Percentiles rank a stretch among this genome's conserved stretches.
phyloP scores from a whole-genome alignment of 371 early-diverging fungal genomes.

The Syncephalastrum monosporum region DNA sequence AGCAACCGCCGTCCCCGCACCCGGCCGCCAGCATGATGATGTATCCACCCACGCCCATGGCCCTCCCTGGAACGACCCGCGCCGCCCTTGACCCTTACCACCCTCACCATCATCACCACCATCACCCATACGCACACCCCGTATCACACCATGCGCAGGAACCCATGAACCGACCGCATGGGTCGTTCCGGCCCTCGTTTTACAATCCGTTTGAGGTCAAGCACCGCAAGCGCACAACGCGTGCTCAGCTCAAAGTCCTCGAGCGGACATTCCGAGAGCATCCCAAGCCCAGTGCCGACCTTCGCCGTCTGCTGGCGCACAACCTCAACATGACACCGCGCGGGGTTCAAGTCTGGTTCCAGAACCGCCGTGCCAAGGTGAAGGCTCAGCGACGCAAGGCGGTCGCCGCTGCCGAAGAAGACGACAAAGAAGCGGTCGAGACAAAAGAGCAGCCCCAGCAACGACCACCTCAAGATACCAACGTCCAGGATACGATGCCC shows the following conservation, averaged over 20 bases:
- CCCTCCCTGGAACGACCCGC: too few relatives aligned
- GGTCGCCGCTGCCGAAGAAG: background rate
- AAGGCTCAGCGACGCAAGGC: slow-evolving; percentile 15
- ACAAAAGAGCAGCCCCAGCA: background rate
- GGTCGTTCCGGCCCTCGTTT: slow-evolving; percentile 55
- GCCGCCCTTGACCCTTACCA: too few relatives aligned
- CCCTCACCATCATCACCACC: too few relatives aligned
- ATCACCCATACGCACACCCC: too few relatives aligned
- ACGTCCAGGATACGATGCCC: too few relatives aligned
- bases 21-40: too few relatives aligned
- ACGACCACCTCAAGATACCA: too few relatives aligned
- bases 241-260: slow-evolving; percentile 64
- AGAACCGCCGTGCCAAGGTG: slow-evolving; percentile 92
- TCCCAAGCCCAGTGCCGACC: slow-evolving; percentile 67
- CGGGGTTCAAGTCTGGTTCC: slow-evolving; percentile 97
- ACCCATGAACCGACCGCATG: too few relatives aligned
- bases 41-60: too few relatives aligned
- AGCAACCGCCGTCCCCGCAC: too few relatives aligned
- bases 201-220: slow-evolving; percentile 80
- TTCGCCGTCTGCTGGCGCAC: slow-evolving; percentile 64
- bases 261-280: slow-evolving; percentile 67
- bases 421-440: slow-evolving; percentile 3
- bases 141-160: too few relatives aligned
- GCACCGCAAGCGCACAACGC: slow-evolving; percentile 70
- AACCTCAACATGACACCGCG: slow-evolving; percentile 84